Evolutionary conservation across 2,329 filamentous ascomycete genomes (phyloP).

Genomic region (Ophiostoma sp.): DNA sequence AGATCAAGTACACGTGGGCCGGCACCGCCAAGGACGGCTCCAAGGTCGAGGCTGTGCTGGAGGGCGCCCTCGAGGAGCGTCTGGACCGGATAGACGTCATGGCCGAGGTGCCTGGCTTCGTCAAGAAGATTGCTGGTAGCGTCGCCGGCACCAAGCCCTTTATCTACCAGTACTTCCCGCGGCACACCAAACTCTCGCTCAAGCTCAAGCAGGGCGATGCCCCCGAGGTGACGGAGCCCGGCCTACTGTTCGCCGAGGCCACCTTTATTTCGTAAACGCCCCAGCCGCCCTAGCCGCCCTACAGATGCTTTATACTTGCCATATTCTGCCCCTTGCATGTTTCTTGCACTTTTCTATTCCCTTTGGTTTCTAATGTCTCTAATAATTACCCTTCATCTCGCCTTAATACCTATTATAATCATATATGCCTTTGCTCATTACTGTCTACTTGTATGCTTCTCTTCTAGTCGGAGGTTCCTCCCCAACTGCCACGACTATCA

Average conservation of each 20-base stretch:
- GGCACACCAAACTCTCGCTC: constrained; percentile 58
- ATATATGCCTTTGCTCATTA: not conserved
- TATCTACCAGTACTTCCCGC: constrained; percentile 84
- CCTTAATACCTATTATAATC: not conserved
- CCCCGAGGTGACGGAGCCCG: constrained; percentile 67
- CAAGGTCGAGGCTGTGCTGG: constrained; percentile 61
- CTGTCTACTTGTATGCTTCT: not conserved
- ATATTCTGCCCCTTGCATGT: not conserved
- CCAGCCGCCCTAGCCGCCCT: not conserved
- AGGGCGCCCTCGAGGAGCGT: constrained; percentile 61
- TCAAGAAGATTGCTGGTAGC: constrained; percentile 86
- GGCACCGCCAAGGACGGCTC: constrained; percentile 74
- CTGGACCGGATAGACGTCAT: constrained; percentile 89
- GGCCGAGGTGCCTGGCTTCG: constrained; percentile 90
- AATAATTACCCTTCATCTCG: not conserved
- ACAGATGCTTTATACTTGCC: not conserved
- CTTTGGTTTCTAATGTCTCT: not conserved
- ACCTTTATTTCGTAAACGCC: constrained; percentile 76
- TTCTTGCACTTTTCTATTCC: not conserved
- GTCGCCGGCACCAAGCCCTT: constrained; percentile 92
- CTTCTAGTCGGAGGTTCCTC: too few species aligned
- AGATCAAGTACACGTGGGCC: constrained; percentile 69
- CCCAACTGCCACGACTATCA: too few species aligned
- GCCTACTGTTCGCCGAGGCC: constrained; percentile 76
- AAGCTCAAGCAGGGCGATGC: constrained; percentile 82